Base-by-base conservation (phyloP, 2,329 filamentous ascomycete genomes). In the Colletotrichum endophyticum region DNA sequence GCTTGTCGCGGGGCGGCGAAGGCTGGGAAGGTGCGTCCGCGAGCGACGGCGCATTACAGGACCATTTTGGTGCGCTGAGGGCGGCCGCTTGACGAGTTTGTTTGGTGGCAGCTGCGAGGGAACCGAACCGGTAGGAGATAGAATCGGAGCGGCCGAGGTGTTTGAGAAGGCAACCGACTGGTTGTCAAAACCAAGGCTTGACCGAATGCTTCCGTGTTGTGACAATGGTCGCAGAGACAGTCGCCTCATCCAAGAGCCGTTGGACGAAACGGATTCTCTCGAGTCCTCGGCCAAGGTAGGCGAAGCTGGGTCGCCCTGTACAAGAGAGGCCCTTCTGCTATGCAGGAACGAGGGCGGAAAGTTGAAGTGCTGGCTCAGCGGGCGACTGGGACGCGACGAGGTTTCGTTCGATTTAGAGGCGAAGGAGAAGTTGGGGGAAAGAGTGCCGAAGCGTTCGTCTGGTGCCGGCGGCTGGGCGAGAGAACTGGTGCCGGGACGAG, bases 1-100 rank as follows among this genome's bases (percentile, higher is more conserved):
- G 83, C 94, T 96, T 22, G 95, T 96, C 62, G 94, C 94, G 69
- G 95, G 95, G 80, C 94, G 89, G 75, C 93, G 92, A 75, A 96
- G 89, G 27, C 91, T 92, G 4, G 92, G 90, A 77, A 94, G 87
- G 80, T 94, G 91, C 64, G 92, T 90, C 78, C 86, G 91, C 36
- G 92, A 88, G 78, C 89, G 87, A 75, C 87, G 88, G 74, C 88
- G 86, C 34, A 85, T 82, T 36, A 86, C 78, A 59, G 86, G 82
- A 8, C 88, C 85, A 69, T 87, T 81, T 68, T 85, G 85, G 78
- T 89, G 89, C 63, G 88, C 86, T 25, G 93, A 92, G 5, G 92
- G 89, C 49, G 91, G 89, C 76, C 94, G 92, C 85, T 96, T 96
- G 69, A 96, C 94, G 56, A 96, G 88, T 86, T 95, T 96, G 84